A percentile compares a stretch with the other conserved stretches of the same genome.
These are phyloP conservation scores for Viola pubescens DNA, from an alignment of 441 rosid genomes.

Conservation along the genomic window DNA sequence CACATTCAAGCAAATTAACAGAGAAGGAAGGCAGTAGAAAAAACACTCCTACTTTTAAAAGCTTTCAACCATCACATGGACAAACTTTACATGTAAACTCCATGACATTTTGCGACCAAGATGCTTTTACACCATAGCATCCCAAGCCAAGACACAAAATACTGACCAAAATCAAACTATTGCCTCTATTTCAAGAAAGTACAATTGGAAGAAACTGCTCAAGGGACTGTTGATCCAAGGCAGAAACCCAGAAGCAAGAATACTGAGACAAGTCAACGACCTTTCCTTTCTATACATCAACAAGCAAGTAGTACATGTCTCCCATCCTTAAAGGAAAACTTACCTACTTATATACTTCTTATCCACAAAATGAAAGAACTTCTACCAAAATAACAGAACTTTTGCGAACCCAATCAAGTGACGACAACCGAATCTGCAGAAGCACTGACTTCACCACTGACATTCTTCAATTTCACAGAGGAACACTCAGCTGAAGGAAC, in stretches of 20 bases:
- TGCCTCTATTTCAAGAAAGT: constrained; percentile 13
- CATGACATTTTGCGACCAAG: constrained; percentile 1
- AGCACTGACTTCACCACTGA: constrained; percentile 36
- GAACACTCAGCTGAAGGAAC: constrained; percentile 34
- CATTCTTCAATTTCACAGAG: constrained; percentile 40
- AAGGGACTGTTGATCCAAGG: constrained; percentile 17
- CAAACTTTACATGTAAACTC: constrained; percentile 12
- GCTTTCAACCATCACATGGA: constrained; percentile 1
- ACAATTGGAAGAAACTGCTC: constrained; percentile 14
- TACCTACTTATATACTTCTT: constrained; percentile 24
- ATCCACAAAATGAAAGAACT: constrained; percentile 19
- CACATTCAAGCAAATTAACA: neutral
- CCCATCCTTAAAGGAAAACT: constrained; percentile 16
- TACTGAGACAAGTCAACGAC: neutral
- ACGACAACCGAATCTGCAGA: constrained; percentile 31
- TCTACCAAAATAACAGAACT: constrained; percentile 10
- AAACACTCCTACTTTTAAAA: neutral
- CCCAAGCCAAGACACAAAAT: neutral
- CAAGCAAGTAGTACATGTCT: constrained; percentile 12
- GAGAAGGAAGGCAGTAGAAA: neutral
- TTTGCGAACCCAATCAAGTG: constrained; percentile 2
- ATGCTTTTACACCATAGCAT: constrained; percentile 5
- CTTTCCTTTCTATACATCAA: constrained; percentile 17
- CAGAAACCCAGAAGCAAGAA: constrained; percentile 11
- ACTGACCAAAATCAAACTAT: neutral